phyloP scores from a whole-genome alignment of 192 early-diverging fungal genomes.

The Entophlyctis luteolus region DNA sequence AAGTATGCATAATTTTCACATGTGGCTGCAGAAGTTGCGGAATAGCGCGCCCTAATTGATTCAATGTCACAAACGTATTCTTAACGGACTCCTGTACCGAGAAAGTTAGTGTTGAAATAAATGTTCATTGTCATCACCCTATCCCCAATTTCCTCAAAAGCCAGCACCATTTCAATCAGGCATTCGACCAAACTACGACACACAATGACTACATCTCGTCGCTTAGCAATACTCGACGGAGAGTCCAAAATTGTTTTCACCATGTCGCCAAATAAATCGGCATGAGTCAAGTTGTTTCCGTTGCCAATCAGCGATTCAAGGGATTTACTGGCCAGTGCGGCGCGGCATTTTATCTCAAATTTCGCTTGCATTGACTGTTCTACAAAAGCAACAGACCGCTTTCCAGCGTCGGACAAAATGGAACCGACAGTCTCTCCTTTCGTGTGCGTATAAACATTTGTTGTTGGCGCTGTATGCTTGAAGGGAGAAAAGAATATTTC shows the following conservation, averaged over 20 bases:
- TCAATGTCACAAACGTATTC: slow-evolving; percentile 24
- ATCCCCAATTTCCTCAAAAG: slow-evolving; percentile 54
- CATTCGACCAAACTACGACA: slow-evolving; percentile 69
- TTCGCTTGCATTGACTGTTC: slow-evolving; percentile 1
- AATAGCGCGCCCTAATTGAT: slow-evolving; percentile 47
- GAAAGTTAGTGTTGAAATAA: not conserved
- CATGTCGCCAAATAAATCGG: slow-evolving; percentile 22
- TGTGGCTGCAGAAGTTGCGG: slow-evolving; percentile 53
- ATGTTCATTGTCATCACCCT: slow-evolving; percentile 13
- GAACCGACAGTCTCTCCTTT: not conserved
- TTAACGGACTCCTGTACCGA: slow-evolving; percentile 19
- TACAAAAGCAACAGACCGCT: not conserved
- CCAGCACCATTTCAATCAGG: slow-evolving; percentile 67
- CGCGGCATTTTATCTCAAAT: slow-evolving; percentile 27
- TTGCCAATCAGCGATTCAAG: not conserved
- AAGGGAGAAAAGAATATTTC: slow-evolving; percentile 70
- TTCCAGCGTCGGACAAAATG: not conserved
- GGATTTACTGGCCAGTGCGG: slow-evolving; percentile 2
- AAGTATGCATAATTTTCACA: slow-evolving; percentile 44
- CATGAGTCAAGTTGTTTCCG: not conserved
- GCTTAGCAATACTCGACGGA: not conserved
- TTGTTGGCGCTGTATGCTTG: slow-evolving; percentile 6
- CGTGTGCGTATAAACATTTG: not conserved
- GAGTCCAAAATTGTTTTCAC: slow-evolving; percentile 7
- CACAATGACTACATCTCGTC: slow-evolving; percentile 46